Evolutionary conservation across 495 filamentous ascomycete species (phyloP).

Genomic region (Aspergillus sparsus): DNA sequence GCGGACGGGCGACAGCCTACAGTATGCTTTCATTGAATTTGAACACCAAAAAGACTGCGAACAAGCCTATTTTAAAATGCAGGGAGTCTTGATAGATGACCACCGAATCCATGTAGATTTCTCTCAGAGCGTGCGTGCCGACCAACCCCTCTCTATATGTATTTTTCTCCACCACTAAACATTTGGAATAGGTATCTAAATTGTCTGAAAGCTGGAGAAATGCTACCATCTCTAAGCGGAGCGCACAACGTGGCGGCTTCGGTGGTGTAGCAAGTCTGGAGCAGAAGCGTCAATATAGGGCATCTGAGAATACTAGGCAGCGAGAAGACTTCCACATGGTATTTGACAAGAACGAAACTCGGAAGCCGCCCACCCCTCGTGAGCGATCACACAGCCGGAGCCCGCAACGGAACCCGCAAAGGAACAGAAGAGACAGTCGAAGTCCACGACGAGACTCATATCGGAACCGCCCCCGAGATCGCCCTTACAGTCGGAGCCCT

Average conservation of each 20-base stretch:
- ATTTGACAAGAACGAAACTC: conserved; percentile 72
- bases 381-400: conserved; percentile 28
- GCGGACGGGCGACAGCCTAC: conserved; percentile 89
- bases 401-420: conserved; percentile 27
- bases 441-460: conserved; percentile 45
- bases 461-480: conserved; percentile 32
- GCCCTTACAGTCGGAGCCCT: conserved; percentile 57
- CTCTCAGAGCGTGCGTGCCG: conserved; percentile 79
- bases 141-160: neutral
- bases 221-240: conserved; percentile 81
- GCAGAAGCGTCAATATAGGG: conserved; percentile 84
- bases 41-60: conserved; percentile 90
- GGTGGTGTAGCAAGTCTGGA: conserved; percentile 85
- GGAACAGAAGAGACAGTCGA: conserved; percentile 48
- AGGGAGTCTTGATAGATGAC: conserved; percentile 93
- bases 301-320: conserved; percentile 57
- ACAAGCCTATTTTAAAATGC: conserved; percentile 98
- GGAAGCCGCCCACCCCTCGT: conserved; percentile 26
- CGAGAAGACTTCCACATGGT: conserved; percentile 77
- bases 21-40: conserved; percentile 98
- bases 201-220: conserved; percentile 88
- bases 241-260: conserved; percentile 73
- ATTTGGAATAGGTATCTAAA: conserved; percentile 62
- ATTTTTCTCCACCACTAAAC: conserved; percentile 27
- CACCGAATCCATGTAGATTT: conserved; percentile 98